phyloP scores from a whole-genome alignment of 176 grass and related monocot genomes.

The Triticum dicoccoides region DNA sequence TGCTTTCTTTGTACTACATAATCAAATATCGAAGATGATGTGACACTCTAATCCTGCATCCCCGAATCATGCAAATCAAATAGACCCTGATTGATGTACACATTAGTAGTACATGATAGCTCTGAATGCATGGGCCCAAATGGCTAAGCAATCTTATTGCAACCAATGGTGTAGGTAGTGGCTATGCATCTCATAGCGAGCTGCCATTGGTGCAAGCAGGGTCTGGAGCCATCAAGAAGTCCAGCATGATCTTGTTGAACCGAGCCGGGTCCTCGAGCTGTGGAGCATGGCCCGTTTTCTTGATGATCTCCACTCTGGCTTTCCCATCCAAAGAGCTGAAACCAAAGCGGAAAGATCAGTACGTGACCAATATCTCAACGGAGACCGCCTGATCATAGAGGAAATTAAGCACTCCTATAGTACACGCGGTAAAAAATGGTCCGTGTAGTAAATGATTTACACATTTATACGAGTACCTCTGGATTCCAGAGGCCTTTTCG shows the following conservation, averaged over 20 bases:
- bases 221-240: constrained; percentile 41
- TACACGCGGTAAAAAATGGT: too few relatives aligned
- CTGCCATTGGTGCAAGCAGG: not conserved
- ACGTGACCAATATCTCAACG: not conserved
- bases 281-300: constrained; percentile 55
- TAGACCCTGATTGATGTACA: too few relatives aligned
- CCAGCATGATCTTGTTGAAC: constrained; percentile 45
- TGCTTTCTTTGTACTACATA: too few relatives aligned
- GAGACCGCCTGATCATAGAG: too few relatives aligned
- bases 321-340: constrained; percentile 60
- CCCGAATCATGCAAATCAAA: too few relatives aligned
- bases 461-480: constrained; percentile 35
- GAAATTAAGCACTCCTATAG: too few relatives aligned
- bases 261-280: constrained; percentile 46
- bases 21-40: too few relatives aligned
- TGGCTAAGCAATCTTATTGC: constrained; percentile 5
- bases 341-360: not conserved
- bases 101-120: not conserved
- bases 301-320: constrained; percentile 52
- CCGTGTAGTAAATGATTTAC: not conserved
- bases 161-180: not conserved
- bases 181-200: not conserved
- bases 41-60: too few relatives aligned
- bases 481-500: constrained; percentile 54
- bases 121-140: not conserved